These are phyloP conservation scores for Fusarium illudens DNA, from an alignment of 2,329 filamentous ascomycete species.

Conservation along the genomic window DNA sequence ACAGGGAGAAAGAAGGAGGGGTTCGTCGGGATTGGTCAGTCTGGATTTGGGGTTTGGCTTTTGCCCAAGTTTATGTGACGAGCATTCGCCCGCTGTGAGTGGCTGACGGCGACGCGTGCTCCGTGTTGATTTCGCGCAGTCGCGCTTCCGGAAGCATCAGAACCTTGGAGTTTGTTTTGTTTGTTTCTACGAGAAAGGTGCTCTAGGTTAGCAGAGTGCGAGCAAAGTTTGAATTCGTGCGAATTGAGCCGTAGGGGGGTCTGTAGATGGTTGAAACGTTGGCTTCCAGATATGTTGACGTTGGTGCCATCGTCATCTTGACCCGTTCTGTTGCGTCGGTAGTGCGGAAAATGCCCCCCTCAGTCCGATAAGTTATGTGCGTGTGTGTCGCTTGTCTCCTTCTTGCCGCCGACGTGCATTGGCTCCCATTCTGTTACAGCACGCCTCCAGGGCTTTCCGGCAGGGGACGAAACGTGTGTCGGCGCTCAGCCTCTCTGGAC, in stretches of 20 bases:
- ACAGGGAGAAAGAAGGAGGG: not conserved
- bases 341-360: slow-evolving; percentile 19
- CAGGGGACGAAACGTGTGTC: slow-evolving; percentile 32
- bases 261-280: not conserved
- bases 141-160: not conserved
- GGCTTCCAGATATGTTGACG: slow-evolving; percentile 13
- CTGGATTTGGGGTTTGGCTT: slow-evolving; percentile 9
- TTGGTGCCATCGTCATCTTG: slow-evolving; percentile 29
- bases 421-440: slow-evolving; percentile 1
- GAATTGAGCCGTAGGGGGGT: not conserved
- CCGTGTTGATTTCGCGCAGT: slow-evolving; percentile 22
- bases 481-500: slow-evolving; percentile 15
- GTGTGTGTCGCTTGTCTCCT: slow-evolving; percentile 22
- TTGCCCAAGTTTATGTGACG: slow-evolving; percentile 10
- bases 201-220: slow-evolving; percentile 10
- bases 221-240: slow-evolving; percentile 6
- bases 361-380: slow-evolving; percentile 23
- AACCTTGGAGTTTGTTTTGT: not conserved
- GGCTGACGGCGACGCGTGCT: slow-evolving; percentile 21
- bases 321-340: slow-evolving; percentile 22
- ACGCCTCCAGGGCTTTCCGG: slow-evolving; percentile 12
- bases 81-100: slow-evolving; percentile 5
- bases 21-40: slow-evolving; percentile 1
- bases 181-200: not conserved
- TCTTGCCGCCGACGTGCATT: slow-evolving; percentile 31